These are phyloP conservation scores for Penicillium olsonii DNA, from an alignment of 2,329 filamentous ascomycete genomes.

Conservation along the genomic window DNA sequence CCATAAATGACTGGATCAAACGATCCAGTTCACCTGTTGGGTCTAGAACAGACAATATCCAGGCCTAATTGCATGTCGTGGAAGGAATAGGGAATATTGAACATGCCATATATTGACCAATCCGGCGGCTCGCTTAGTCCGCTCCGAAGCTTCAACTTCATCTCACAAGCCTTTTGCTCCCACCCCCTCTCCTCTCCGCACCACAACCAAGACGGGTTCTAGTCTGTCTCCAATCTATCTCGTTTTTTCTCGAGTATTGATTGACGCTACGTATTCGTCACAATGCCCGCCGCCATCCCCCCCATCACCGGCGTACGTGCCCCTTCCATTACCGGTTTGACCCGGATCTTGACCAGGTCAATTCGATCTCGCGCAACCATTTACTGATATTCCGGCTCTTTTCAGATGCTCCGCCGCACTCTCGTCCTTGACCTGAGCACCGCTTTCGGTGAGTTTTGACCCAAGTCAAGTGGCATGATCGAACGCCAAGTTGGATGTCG, in stretches of 20 bases:
- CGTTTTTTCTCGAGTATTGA: conserved; percentile 11
- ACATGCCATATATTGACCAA: conserved; percentile 23
- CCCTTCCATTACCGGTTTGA: conserved; percentile 21
- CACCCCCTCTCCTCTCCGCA: conserved; percentile 23
- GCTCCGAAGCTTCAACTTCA: conserved; percentile 41
- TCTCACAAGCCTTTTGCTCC: conserved; percentile 26
- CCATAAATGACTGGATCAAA: too few relatives aligned
- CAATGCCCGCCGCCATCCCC: conserved; percentile 46
- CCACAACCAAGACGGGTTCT: conserved; percentile 26
- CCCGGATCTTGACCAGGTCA: conserved; percentile 17
- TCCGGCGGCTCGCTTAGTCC: conserved; percentile 42
- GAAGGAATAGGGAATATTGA: neutral
- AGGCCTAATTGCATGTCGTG: neutral
- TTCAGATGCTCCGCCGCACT: conserved; percentile 65
- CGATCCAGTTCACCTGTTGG: neutral
- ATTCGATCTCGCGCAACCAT: neutral
- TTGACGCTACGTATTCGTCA: conserved; percentile 23
- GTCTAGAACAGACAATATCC: neutral
- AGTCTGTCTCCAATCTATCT: conserved; percentile 18
- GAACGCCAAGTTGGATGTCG: conserved; percentile 5
- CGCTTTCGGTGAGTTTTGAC: conserved; percentile 59
- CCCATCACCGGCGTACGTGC: conserved; percentile 51
- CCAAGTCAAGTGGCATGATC: conserved; percentile 22
- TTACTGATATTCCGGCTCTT: conserved; percentile 15
- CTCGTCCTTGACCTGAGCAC: conserved; percentile 68